Percentiles rank a stretch among this genome's conserved stretches.
These are phyloP conservation scores for Trichaptum fuscoviolaceum DNA, from an alignment of 768 basidiomycete species.

Conservation along the genomic window DNA sequence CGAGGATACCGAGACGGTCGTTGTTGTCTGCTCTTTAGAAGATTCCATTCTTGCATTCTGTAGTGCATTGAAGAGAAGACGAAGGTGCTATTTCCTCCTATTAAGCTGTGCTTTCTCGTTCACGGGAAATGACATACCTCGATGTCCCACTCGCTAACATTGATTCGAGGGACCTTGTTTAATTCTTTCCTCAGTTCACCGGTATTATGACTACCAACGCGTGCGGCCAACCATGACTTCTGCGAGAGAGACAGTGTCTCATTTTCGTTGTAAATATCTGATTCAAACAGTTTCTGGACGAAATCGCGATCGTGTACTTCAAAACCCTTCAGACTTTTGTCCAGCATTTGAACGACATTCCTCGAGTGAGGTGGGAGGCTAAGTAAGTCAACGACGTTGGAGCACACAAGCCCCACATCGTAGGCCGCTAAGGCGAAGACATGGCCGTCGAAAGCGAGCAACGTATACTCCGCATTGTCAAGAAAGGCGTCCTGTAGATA, in stretches of 20 bases:
- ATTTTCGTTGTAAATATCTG: not conserved
- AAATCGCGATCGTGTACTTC: not conserved
- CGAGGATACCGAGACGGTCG: not conserved
- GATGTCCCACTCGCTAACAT: not conserved
- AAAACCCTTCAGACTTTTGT: not conserved
- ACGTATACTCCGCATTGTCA: not conserved
- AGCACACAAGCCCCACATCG: not conserved
- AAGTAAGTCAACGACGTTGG: not conserved
- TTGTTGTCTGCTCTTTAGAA: not conserved
- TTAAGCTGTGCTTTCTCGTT: not conserved
- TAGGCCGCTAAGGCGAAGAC: not conserved
- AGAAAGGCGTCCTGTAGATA: not conserved
- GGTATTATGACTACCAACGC: not conserved
- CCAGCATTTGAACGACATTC: not conserved
- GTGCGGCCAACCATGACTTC: not conserved
- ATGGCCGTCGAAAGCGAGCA: not conserved
- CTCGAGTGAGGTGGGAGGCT: not conserved
- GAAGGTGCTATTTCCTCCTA: not conserved
- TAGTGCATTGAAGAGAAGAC: not conserved
- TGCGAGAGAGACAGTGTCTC: not conserved
- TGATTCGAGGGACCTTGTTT: not conserved
- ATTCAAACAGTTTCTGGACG: not conserved
- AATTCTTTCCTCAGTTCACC: not conserved
- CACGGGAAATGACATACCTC: not conserved
- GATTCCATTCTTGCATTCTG: not conserved